Base-by-base conservation (phyloP, 2,329 filamentous ascomycete species). In the Cladosporium phlei region DNA sequence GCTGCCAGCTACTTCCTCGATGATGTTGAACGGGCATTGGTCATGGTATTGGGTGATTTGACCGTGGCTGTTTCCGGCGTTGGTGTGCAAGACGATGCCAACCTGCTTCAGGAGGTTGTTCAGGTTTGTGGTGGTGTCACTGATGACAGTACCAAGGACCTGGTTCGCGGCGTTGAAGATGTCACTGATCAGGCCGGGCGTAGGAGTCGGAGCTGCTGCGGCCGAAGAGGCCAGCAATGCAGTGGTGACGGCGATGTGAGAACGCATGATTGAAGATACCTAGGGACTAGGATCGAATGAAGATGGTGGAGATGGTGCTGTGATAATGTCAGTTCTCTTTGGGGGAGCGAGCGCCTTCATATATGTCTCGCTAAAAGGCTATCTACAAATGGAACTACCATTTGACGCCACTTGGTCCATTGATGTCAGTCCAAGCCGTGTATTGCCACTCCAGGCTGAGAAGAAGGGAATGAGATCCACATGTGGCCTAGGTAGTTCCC, bases 31-130 rank as follows among this genome's bases (percentile, higher is more conserved):
- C 5, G 43, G 43, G 19, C 33, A 38, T 27, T 38, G 35, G 22
- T 38, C 34, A 19, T 46, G 33, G 35, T 38, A 46, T 10, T 38
- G 33, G 8, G 19, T 30, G 2, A 38, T 12, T n/a, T 7, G 21
- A n/a, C 43, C 43, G 17, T 46, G 43, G n/a, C 24, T 32, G 27
- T 12, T 46, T 9, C 30, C 40, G 10, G 42, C 42, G 9, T 46
- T 38, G 24, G 25, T 46, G 25, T 38, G 43, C 4, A 46, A 21
- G 6, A 24, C 34, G 10, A 46, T 21, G 7, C 43, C 43, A 17
- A 46, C 10, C 2, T 20, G 16, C 30, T 44, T 44, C n/a, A 44
- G 17, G 21, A 44, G n/a, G 6, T 19, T 22, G 35, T 46, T 46
- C 27, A 46, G 17, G 21, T 16, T 24, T 9, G 30, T 20, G 1